Conservation (phyloP, 371 early-diverging fungal species). For the Batrachochytrium dendrobatidis region DNA sequence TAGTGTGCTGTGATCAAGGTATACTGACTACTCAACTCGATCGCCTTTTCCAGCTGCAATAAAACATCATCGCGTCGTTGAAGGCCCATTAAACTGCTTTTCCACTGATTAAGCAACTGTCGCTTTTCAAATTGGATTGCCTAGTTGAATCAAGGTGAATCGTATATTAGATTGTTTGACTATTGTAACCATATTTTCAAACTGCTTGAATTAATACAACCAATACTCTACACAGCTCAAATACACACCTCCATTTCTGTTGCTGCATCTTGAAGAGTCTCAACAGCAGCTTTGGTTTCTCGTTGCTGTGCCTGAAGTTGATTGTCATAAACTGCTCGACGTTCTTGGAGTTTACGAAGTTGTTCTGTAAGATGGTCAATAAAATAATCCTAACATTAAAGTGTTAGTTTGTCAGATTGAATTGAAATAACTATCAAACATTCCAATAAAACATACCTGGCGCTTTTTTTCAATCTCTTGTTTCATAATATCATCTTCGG, state of each 20-base stretch:
- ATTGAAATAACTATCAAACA: not conserved
- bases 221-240: not conserved
- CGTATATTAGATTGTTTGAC: not conserved
- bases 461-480: conserved; percentile 51
- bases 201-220: not conserved
- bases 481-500: conserved; percentile 45
- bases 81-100: conserved; percentile 41
- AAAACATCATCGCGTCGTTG: conserved; percentile 43
- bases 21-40: conserved; percentile 16
- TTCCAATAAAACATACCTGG: conserved; percentile 25
- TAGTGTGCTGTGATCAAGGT: not conserved
- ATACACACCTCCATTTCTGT: conserved; percentile 44
- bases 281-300: conserved; percentile 42
- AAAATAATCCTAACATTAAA: conserved; percentile 38
- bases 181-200: not conserved
- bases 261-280: conserved; percentile 48
- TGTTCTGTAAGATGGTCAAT: conserved; percentile 45
- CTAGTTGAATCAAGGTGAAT: conserved; percentile 1
- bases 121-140: conserved; percentile 52
- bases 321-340: conserved; percentile 38
- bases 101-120: conserved; percentile 53
- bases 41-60: conserved; percentile 33
- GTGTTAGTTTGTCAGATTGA: not conserved
- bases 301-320: conserved; percentile 43
- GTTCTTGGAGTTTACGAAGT: conserved; percentile 41